These are phyloP conservation scores for Alnus glutinosa DNA, from an alignment of 306 rosid species.

Conservation along the genomic window DNA sequence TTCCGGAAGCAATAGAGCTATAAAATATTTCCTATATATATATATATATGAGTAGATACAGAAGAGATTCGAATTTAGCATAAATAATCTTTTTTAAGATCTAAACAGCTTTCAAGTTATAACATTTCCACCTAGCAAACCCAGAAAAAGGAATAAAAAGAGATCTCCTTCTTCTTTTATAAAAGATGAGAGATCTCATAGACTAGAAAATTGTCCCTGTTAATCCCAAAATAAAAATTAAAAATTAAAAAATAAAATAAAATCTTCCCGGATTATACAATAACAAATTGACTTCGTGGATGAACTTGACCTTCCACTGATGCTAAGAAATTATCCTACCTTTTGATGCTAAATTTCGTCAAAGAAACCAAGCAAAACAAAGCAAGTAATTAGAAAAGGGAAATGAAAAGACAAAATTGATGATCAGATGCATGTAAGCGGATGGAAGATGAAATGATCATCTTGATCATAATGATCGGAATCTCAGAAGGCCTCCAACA, in stretches of 20 bases:
- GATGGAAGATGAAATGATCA: background rate
- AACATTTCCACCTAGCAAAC: background rate
- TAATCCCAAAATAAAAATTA: no score
- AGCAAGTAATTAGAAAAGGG: no score
- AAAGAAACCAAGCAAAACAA: background rate
- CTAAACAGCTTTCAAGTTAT: constrained; percentile 1
- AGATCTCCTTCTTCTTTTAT: background rate
- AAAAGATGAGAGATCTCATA: no score
- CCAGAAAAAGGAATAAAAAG: background rate
- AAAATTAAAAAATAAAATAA: background rate
- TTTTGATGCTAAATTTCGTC: background rate
- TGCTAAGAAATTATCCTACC: no score
- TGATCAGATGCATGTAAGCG: background rate
- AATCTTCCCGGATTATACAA: background rate
- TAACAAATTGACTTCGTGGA: background rate
- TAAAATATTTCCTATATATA: no score
- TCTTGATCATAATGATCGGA: background rate
- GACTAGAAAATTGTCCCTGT: no score
- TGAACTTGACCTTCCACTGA: no score
- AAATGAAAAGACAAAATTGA: background rate
- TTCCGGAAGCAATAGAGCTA: background rate
- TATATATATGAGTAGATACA: background rate
- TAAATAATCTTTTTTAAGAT: background rate
- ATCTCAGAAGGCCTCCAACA: background rate
- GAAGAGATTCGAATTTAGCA: background rate